Evolutionary conservation across 345 rosid species (phyloP).

Genomic region (Eucalyptus curtisii): DNA sequence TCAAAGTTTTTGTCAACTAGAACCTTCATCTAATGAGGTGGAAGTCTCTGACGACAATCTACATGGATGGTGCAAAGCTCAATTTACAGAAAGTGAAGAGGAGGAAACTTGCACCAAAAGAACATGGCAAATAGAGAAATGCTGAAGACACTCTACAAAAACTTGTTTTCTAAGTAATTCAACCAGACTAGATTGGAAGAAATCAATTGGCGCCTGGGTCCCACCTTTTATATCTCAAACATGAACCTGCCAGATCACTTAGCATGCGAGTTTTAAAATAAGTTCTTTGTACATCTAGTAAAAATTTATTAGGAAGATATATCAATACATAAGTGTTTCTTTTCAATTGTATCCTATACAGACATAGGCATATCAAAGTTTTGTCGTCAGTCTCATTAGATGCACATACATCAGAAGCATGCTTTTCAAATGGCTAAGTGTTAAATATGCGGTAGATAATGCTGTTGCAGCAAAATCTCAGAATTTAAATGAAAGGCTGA

Average conservation of each 20-base stretch:
- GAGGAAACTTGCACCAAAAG: not conserved
- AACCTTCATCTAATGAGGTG: not conserved
- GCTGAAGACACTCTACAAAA: not conserved
- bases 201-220: not conserved
- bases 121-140: not conserved
- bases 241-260: not conserved
- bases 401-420: not conserved
- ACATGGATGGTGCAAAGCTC: not conserved
- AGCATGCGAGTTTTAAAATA: not conserved
- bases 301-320: not conserved
- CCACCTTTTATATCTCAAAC: not conserved
- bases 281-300: not conserved
- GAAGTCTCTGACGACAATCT: not conserved
- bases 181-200: not conserved
- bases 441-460: not conserved
- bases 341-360: not conserved
- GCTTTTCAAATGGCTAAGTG: not conserved
- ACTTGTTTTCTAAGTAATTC: not conserved
- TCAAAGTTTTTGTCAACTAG: not conserved
- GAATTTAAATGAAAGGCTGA: not conserved
- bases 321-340: not conserved
- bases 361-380: not conserved
- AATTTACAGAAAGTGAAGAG: not conserved
- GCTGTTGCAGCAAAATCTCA: not conserved
- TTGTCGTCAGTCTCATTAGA: not conserved